phyloP scores from a whole-genome alignment of 805 yeast species.

The Nakazawaea laoshanensis region DNA sequence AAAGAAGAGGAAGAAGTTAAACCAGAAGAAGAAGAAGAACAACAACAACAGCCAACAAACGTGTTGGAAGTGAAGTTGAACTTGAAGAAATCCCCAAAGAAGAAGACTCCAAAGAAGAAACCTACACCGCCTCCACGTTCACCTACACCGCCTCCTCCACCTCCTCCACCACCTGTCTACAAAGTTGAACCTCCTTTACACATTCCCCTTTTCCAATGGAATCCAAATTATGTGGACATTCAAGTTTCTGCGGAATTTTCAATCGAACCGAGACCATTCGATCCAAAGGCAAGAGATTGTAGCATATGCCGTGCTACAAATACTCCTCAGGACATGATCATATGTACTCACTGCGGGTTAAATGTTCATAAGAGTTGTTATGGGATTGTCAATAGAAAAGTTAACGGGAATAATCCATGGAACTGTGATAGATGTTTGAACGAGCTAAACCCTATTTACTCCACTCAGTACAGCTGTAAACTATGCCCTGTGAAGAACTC shows the following conservation, averaged over 20 bases:
- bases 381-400: slow-evolving; percentile 31
- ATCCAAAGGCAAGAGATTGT: slow-evolving; percentile 1
- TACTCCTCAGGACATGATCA: slow-evolving; percentile 29
- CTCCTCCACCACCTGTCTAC: slow-evolving; percentile 16
- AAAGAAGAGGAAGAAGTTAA: slow-evolving; percentile 3
- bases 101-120: slow-evolving; percentile 6
- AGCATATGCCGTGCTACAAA: slow-evolving; percentile 45
- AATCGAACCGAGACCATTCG: not conserved
- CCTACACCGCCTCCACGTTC: not conserved
- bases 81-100: slow-evolving; percentile 5
- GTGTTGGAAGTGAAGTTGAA: slow-evolving; percentile 8
- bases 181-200: slow-evolving; percentile 5
- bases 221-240: slow-evolving; percentile 2
- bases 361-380: slow-evolving; percentile 66
- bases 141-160: slow-evolving; percentile 3
- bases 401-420: slow-evolving; percentile 40
- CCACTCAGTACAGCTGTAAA: slow-evolving; percentile 52
- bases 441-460: slow-evolving; percentile 49
- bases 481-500: slow-evolving; percentile 54
- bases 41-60: slow-evolving; percentile 1
- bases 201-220: not conserved
- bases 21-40: not conserved
- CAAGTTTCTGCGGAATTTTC: not conserved
- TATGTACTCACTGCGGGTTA: slow-evolving; percentile 61
- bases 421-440: slow-evolving; percentile 74